These are phyloP conservation scores for Brettanomyces nanus DNA, from an alignment of 805 yeast species.

Conservation along the genomic window DNA sequence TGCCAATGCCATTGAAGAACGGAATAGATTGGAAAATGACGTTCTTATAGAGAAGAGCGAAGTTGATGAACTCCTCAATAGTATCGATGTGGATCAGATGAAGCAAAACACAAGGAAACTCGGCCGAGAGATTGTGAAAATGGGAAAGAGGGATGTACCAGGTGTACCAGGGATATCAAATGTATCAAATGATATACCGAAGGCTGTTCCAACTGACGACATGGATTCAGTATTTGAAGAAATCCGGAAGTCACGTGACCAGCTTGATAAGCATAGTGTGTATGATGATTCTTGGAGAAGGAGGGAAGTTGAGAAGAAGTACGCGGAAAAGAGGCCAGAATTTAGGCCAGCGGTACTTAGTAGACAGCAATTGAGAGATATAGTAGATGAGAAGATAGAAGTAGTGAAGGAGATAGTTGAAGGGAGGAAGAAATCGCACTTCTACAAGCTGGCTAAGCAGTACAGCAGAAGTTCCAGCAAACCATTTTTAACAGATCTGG, in stretches of 20 bases:
- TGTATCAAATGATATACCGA: background rate
- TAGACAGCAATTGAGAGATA: conserved; percentile 4
- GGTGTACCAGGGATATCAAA: background rate
- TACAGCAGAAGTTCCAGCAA: conserved; percentile 31
- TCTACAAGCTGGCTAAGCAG: conserved; percentile 41
- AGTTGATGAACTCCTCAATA: conserved; percentile 1
- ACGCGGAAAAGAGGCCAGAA: conserved; percentile 6
- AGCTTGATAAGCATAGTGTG: conserved; percentile 2
- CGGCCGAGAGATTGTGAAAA: background rate
- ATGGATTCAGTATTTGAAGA: background rate
- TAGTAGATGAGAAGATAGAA: conserved; percentile 6
- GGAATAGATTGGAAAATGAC: background rate
- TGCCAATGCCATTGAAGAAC: background rate
- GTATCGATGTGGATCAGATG: conserved; percentile 17
- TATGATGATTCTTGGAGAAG: conserved; percentile 3
- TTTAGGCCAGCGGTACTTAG: conserved; percentile 11
- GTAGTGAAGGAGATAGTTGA: conserved; percentile 19
- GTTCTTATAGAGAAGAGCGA: conserved; percentile 2
- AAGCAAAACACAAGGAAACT: conserved; percentile 21
- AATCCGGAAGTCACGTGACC: conserved; percentile 3
- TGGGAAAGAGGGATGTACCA: conserved; percentile 7
- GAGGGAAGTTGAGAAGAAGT: conserved; percentile 12
- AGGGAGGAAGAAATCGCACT: conserved; percentile 38
- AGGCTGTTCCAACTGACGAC: background rate
- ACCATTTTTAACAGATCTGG: conserved; percentile 37